These are phyloP conservation scores for Linnemannia hyalina DNA, from an alignment of 192 early-diverging fungal genomes.

Conservation along the genomic window DNA sequence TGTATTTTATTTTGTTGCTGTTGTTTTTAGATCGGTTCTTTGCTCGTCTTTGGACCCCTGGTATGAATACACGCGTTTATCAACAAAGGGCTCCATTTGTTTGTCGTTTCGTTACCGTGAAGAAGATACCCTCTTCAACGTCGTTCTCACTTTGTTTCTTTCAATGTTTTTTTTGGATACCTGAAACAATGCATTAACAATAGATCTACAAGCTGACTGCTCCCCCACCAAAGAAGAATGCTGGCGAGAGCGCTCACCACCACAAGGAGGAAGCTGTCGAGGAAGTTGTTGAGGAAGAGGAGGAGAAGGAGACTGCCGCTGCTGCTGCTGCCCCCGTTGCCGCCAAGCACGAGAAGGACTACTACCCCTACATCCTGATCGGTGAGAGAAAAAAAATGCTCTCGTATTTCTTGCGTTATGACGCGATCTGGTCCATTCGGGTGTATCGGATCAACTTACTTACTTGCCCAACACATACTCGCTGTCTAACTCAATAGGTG, in stretches of 20 bases:
- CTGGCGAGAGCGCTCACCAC: slow-evolving; percentile 24
- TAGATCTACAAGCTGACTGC: slow-evolving; percentile 62
- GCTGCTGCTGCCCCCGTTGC: slow-evolving; percentile 9
- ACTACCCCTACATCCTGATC: slow-evolving; percentile 63
- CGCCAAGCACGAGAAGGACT: slow-evolving; percentile 36
- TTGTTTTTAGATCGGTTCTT: slow-evolving; percentile 58
- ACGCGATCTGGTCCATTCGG: not conserved
- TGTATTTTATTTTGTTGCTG: not conserved
- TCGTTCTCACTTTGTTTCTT: not conserved
- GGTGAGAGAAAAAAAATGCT: slow-evolving; percentile 13
- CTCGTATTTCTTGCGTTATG: not conserved
- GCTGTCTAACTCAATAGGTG: slow-evolving; percentile 47
- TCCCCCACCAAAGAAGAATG: slow-evolving; percentile 56
- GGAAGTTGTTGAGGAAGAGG: not conserved
- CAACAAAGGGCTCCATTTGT: not conserved
- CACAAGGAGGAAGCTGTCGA: not conserved
- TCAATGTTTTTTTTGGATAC: not conserved
- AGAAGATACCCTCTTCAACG: not conserved
- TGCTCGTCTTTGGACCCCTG: slow-evolving; percentile 64
- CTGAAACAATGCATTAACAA: slow-evolving; percentile 3
- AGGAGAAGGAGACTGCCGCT: not conserved
- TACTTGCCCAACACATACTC: not conserved
- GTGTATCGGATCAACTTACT: not conserved
- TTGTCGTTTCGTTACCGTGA: not conserved
- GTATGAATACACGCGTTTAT: slow-evolving; percentile 17